Conservation (phyloP, 768 basidiomycete species). For the Amanita thiersii region DNA sequence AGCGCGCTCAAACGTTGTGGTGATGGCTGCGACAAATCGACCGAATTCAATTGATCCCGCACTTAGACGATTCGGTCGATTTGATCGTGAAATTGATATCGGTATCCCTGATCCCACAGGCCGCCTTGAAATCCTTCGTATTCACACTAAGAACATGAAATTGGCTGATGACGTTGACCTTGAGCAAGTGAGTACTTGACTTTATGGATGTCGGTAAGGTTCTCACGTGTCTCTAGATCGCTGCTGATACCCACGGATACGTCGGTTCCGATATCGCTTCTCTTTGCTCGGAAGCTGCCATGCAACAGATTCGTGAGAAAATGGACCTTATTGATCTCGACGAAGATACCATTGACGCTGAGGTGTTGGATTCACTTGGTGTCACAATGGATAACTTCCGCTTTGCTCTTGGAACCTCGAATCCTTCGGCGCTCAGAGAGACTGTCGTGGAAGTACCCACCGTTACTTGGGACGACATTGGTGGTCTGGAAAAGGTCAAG, state of each 20-base stretch:
- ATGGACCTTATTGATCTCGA: slow-evolving; percentile 97
- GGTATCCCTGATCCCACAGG: slow-evolving; percentile 99
- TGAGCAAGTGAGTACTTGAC: slow-evolving; percentile 57
- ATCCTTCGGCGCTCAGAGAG: slow-evolving; percentile 97
- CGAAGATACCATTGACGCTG: slow-evolving; percentile 98
- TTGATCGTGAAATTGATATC: slow-evolving; percentile 99
- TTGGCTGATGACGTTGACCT: slow-evolving; percentile 93
- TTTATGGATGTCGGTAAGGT: background rate
- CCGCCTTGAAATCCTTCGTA: slow-evolving; percentile 96
- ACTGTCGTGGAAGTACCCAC: slow-evolving; percentile 99
- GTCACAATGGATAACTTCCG: slow-evolving; percentile 99
- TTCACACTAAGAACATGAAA: slow-evolving; percentile 99
- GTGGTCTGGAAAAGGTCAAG: slow-evolving; percentile 99
- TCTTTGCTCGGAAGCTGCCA: slow-evolving; percentile 97
- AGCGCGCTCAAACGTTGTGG: slow-evolving; percentile 97
- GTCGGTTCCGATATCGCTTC: slow-evolving; percentile 98
- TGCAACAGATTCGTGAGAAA: slow-evolving; percentile 99
- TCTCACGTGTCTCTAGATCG: slow-evolving; percentile 66
- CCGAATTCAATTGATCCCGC: slow-evolving; percentile 99
- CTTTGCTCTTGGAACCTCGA: slow-evolving; percentile 94
- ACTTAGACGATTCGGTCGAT: slow-evolving; percentile 96
- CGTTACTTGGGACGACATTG: slow-evolving; percentile 98
- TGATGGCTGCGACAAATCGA: slow-evolving; percentile 98
- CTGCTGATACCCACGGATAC: slow-evolving; percentile 98
- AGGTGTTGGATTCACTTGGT: slow-evolving; percentile 96